A percentile compares a stretch with the other conserved stretches of the same genome.
phyloP scores from a whole-genome alignment of 1,284 basidiomycete species.

The Ganoderma boninense region DNA sequence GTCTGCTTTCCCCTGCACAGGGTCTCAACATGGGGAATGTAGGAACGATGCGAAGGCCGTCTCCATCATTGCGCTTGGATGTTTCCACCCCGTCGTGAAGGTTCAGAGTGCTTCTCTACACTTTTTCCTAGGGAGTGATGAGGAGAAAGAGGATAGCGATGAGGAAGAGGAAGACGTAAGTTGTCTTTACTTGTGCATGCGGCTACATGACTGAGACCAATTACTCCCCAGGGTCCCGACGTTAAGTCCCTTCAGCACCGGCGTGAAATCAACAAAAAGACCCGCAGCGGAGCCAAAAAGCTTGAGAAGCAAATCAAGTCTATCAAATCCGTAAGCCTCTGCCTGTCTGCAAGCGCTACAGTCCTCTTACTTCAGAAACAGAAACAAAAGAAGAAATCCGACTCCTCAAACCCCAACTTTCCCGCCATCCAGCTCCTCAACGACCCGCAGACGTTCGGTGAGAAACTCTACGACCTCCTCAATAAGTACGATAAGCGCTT shows the following conservation, averaged over 20 bases:
- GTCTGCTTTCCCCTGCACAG: background rate
- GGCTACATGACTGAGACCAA: background rate
- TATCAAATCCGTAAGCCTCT: slow-evolving; percentile 56
- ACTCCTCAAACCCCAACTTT: slow-evolving; percentile 75
- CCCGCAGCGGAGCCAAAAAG: slow-evolving; percentile 81
- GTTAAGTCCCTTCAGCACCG: slow-evolving; percentile 83
- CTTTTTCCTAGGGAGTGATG: slow-evolving; percentile 91
- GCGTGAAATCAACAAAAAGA: slow-evolving; percentile 90
- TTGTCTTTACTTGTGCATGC: background rate
- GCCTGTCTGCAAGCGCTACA: background rate
- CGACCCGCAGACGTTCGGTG: slow-evolving; percentile 96
- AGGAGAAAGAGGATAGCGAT: slow-evolving; percentile 75
- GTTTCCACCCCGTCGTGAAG: slow-evolving; percentile 94
- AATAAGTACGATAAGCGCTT: slow-evolving; percentile 91
- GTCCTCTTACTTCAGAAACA: slow-evolving; percentile 40
- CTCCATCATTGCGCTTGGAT: slow-evolving; percentile 91
- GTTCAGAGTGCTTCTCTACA: slow-evolving; percentile 97
- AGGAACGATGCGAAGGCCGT: slow-evolving; percentile 95
- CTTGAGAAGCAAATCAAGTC: slow-evolving; percentile 74
- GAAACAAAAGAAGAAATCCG: slow-evolving; percentile 67
- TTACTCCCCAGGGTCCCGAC: slow-evolving; percentile 59
- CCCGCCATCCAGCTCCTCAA: slow-evolving; percentile 93
- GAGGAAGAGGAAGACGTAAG: slow-evolving; percentile 75
- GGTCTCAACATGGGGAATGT: slow-evolving; percentile 4
- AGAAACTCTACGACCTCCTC: slow-evolving; percentile 92